A percentile compares a stretch with the other conserved stretches of the same genome.
Evolutionary conservation across 73 alveolate genomes (phyloP).

Genomic region (Loxodes magnus): DNA sequence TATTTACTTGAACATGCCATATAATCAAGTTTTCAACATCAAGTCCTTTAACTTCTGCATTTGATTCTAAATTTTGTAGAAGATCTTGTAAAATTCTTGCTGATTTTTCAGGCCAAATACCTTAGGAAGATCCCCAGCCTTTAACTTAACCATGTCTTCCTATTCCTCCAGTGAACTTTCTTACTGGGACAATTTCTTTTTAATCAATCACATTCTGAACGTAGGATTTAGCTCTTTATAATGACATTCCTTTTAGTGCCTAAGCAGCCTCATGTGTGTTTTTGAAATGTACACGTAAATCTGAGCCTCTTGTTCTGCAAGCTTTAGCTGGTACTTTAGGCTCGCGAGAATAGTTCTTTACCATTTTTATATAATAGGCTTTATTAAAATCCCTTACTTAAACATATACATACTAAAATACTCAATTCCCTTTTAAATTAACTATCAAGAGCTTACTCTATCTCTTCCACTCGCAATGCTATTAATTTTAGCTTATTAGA

Average conservation of each 20-base stretch:
- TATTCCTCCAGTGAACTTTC: constrained; percentile 68
- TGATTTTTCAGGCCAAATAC: constrained; percentile 95
- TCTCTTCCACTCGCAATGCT: too few relatives aligned
- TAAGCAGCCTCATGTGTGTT: constrained; percentile 84
- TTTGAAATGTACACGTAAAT: constrained; percentile 87
- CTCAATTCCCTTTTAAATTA: too few relatives aligned
- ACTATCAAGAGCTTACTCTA: too few relatives aligned
- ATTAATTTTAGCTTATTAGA: too few relatives aligned
- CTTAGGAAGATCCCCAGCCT: constrained; percentile 60
- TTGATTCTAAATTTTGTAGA: constrained; percentile 69
- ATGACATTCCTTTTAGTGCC: constrained; percentile 84
- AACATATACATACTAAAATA: too few relatives aligned
- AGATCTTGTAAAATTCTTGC: constrained; percentile 66
- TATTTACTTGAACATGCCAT: constrained; percentile 76
- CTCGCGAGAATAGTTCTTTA: constrained; percentile 57
- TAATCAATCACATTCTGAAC: constrained; percentile 84
- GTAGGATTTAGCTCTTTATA: constrained; percentile 76
- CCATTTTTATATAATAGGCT: too few relatives aligned
- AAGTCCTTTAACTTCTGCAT: constrained; percentile 77
- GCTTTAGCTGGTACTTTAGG: constrained; percentile 68
- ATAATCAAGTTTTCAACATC: constrained; percentile 72
- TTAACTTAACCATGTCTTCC: constrained; percentile 91
- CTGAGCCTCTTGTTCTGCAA: constrained; percentile 75
- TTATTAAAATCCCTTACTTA: too few relatives aligned
- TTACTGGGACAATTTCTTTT: constrained; percentile 82